These are phyloP conservation scores for Penicillium sp. DNA, from an alignment of 2,329 filamentous ascomycete genomes.

Conservation along the genomic window DNA sequence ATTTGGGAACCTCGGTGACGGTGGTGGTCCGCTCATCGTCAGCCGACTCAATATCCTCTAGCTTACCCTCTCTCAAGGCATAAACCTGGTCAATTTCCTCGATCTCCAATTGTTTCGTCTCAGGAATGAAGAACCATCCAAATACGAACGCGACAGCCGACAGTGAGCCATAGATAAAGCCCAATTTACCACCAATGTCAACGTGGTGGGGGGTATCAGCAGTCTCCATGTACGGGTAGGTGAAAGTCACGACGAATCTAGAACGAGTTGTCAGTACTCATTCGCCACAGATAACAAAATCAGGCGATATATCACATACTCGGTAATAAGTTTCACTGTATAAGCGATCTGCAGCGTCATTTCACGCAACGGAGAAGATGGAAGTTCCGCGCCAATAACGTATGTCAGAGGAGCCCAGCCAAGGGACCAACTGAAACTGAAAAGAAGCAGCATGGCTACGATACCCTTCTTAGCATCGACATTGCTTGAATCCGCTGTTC, in stretches of 20 bases:
- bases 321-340: slow-evolving; percentile 12
- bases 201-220: slow-evolving; percentile 12
- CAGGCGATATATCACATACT: background rate
- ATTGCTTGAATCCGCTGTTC: slow-evolving; percentile 27
- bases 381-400: slow-evolving; percentile 38
- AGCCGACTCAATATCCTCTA: background rate
- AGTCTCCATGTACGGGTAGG: slow-evolving; percentile 17
- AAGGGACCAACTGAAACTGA: slow-evolving; percentile 31
- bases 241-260: slow-evolving; percentile 16
- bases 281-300: background rate
- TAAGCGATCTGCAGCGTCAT: slow-evolving; percentile 13
- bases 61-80: background rate
- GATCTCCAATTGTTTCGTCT: slow-evolving; percentile 9
- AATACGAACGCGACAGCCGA: slow-evolving; percentile 13
- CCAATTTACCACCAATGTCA: slow-evolving; percentile 12
- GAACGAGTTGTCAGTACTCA: background rate
- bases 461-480: slow-evolving; percentile 20
- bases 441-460: slow-evolving; percentile 34
- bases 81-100: slow-evolving; percentile 13
- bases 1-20: background rate
- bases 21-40: background rate
- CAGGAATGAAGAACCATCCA: slow-evolving; percentile 12
- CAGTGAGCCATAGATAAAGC: slow-evolving; percentile 16
- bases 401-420: slow-evolving; percentile 40
- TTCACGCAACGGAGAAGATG: slow-evolving; percentile 28